Evolutionary conservation across 768 basidiomycete genomes (phyloP).

Genomic region (Hygrophorus russula): DNA sequence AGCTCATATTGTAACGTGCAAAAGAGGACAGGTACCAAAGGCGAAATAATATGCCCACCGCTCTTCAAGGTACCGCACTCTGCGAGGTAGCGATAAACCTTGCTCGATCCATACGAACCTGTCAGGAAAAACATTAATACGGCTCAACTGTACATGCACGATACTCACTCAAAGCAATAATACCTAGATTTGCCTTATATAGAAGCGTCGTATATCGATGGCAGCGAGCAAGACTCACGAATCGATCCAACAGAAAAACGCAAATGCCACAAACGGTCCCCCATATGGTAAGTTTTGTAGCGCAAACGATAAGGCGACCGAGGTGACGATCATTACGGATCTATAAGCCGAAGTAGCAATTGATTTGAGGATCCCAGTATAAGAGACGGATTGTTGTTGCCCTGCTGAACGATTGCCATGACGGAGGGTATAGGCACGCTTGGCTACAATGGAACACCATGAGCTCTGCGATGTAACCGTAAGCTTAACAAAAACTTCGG

Average conservation of each 20-base stretch:
- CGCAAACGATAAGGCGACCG: conserved; percentile 54
- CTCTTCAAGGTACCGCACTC: conserved; percentile 72
- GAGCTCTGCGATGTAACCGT: conserved; percentile 37
- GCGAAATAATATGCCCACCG: conserved; percentile 85
- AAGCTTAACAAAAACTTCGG: not conserved
- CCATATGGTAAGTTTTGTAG: conserved; percentile 53
- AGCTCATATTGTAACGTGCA: not conserved
- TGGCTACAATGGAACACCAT: conserved; percentile 71
- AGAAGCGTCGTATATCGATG: not conserved
- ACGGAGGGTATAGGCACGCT: conserved; percentile 60
- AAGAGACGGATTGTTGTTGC: conserved; percentile 43
- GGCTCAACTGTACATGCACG: not conserved
- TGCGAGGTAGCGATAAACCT: conserved; percentile 53
- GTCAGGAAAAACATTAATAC: conserved; percentile 9
- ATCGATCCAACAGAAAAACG: conserved; percentile 80
- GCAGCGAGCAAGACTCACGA: conserved; percentile 43
- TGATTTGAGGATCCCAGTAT: conserved; percentile 59
- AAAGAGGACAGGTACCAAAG: conserved; percentile 39
- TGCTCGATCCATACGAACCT: conserved; percentile 76
- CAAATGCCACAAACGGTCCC: conserved; percentile 50
- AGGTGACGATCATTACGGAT: conserved; percentile 71
- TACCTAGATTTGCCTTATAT: conserved; percentile 35
- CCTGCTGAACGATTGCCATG: conserved; percentile 49
- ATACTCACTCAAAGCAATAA: conserved; percentile 77
- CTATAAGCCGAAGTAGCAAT: conserved; percentile 77